These are phyloP conservation scores for Platanthera guangdongensis DNA, from an alignment of 106 monocot genomes.

Conservation along the genomic window DNA sequence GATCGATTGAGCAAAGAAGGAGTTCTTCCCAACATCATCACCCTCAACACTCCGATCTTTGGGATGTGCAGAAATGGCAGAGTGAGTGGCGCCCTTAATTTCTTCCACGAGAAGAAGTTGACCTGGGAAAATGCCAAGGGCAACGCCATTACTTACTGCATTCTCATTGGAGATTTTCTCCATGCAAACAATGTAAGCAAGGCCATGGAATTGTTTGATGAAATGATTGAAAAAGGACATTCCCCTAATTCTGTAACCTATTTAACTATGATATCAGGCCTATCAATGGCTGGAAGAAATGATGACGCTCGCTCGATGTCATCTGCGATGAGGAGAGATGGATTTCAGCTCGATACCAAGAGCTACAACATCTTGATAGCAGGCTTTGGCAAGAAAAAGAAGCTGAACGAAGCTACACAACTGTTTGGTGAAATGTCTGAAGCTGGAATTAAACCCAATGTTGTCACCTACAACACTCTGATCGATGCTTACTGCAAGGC, in stretches of 20 bases:
- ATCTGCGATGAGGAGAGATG: constrained; percentile 40
- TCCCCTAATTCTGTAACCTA: constrained; percentile 50
- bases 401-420: constrained; percentile 34
- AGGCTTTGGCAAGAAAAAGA: constrained; percentile 67
- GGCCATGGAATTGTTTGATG: constrained; percentile 62
- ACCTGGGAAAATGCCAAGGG: constrained; percentile 29
- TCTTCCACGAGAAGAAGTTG: constrained; percentile 35
- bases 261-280: constrained; percentile 73
- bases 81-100: constrained; percentile 44
- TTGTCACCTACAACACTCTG: constrained; percentile 69
- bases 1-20: constrained; percentile 42
- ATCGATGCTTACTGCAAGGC: constrained; percentile 42
- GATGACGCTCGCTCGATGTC: constrained; percentile 47
- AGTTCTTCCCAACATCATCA: constrained; percentile 41
- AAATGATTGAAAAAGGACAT: constrained; percentile 51
- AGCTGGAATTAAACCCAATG: constrained; percentile 41
- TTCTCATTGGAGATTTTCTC: constrained; percentile 62
- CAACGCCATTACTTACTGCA: constrained; percentile 51
- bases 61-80: constrained; percentile 59
- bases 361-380: constrained; percentile 66
- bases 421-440: constrained; percentile 52
- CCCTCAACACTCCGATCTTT: constrained; percentile 48
- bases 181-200: constrained; percentile 49
- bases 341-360: constrained; percentile 44
- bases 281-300: constrained; percentile 37